Percentiles rank a stretch among this genome's conserved stretches.
Conservation (phyloP, 148 eudicot genomes). For the Rhododendron vialii region DNA sequence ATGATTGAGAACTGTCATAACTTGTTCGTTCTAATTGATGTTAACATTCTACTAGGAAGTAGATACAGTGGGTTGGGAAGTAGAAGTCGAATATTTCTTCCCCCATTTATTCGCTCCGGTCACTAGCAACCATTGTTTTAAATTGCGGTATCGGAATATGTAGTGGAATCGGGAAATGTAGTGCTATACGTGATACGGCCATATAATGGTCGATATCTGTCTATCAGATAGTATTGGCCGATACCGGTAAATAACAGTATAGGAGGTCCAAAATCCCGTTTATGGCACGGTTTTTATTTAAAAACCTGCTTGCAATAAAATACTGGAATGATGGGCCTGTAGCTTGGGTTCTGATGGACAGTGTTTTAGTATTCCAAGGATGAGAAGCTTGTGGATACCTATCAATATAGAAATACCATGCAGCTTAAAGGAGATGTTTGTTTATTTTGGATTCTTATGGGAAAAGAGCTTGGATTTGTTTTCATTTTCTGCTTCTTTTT, state of each 20-base stretch:
- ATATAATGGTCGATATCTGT: not conserved
- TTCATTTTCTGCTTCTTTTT: not conserved
- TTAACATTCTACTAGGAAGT: not conserved
- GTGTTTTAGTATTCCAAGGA: not conserved
- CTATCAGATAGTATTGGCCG: not conserved
- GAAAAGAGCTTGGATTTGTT: not conserved
- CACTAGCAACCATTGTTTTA: not conserved
- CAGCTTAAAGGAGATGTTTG: not conserved
- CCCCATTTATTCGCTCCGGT: not conserved
- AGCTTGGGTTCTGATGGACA: not conserved
- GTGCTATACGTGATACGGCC: not conserved
- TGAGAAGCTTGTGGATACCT: not conserved
- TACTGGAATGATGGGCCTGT: not conserved
- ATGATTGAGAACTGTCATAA: not conserved
- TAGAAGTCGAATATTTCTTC: not conserved
- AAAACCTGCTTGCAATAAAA: not conserved
- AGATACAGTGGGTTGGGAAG: not conserved
- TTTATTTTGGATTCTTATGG: not conserved
- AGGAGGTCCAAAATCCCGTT: not conserved
- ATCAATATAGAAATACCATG: not conserved
- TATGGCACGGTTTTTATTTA: not conserved
- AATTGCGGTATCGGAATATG: not conserved
- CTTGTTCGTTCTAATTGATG: not conserved
- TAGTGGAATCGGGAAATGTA: not conserved
- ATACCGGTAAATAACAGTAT: not conserved